These are phyloP conservation scores for Xanthoceras sorbifolium DNA, from an alignment of 345 rosid genomes.

Conservation along the genomic window DNA sequence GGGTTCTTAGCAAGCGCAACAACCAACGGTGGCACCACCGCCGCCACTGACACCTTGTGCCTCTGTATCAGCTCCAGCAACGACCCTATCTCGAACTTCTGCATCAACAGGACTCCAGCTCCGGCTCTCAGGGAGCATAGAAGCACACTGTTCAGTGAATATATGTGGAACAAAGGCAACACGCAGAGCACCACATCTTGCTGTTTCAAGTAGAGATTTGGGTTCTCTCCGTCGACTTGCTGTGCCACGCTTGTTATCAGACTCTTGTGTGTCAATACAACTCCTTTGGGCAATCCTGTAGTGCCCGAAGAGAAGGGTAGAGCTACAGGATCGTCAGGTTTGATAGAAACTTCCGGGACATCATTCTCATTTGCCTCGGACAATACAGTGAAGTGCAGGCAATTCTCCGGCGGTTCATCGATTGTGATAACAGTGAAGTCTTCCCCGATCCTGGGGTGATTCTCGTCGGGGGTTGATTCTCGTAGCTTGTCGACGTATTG, in stretches of 20 bases:
- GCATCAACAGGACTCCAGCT: constrained; percentile 77
- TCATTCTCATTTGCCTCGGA: constrained; percentile 44
- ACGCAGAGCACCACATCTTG: constrained; percentile 82
- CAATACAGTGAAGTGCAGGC: constrained; percentile 60
- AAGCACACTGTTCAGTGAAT: constrained; percentile 73
- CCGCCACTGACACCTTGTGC: constrained; percentile 70
- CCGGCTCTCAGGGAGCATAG: constrained; percentile 73
- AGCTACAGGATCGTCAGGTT: constrained; percentile 71
- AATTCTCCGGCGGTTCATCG: constrained; percentile 66
- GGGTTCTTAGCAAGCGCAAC: constrained; percentile 82
- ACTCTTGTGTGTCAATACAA: constrained; percentile 76
- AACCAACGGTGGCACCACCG: constrained; percentile 90
- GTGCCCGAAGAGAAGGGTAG: constrained; percentile 91
- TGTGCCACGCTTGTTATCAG: constrained; percentile 88
- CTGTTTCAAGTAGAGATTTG: constrained; percentile 55
- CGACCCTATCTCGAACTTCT: constrained; percentile 77
- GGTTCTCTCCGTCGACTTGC: constrained; percentile 94
- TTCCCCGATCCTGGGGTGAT: constrained; percentile 31
- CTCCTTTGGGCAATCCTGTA: constrained; percentile 92
- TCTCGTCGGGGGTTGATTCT: constrained; percentile 1
- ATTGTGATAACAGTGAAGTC: constrained; percentile 57
- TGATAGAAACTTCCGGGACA: constrained; percentile 26
- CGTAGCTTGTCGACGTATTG: constrained; percentile 62
- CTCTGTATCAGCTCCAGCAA: constrained; percentile 71
- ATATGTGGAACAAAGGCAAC: constrained; percentile 83